Conservation (phyloP, 495 filamentous ascomycete genomes). For the Penicillium subrubescens region DNA sequence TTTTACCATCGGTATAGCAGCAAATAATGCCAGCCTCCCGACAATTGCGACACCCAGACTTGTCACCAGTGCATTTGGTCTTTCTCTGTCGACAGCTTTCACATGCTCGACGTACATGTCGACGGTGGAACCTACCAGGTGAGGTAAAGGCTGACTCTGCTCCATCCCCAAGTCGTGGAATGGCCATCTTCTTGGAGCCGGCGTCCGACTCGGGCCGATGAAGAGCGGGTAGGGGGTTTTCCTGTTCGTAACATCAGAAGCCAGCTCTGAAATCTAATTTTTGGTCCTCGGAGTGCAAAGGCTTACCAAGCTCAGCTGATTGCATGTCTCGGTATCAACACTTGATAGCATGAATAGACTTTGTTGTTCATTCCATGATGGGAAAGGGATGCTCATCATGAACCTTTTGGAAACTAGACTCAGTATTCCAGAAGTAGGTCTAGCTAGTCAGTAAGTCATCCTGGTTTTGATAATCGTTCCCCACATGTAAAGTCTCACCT, state of each 20-base stretch:
- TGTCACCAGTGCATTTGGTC: constrained; percentile 60
- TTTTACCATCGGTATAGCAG: constrained; percentile 58
- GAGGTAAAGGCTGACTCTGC: constrained; percentile 39
- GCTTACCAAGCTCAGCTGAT: constrained; percentile 32
- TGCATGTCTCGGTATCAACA: constrained; percentile 34
- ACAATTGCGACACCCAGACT: constrained; percentile 59
- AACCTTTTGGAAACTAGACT: not conserved
- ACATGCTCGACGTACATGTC: constrained; percentile 50
- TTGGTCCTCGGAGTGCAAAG: not conserved
- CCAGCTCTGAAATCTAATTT: not conserved
- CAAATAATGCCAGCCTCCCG: constrained; percentile 52
- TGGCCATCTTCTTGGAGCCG: constrained; percentile 41
- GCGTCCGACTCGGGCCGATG: constrained; percentile 22
- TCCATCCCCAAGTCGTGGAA: constrained; percentile 45
- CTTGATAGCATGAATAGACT: constrained; percentile 35
- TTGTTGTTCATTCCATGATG: constrained; percentile 34
- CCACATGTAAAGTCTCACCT: not conserved
- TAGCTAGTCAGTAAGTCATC: not conserved
- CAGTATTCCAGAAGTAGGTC: not conserved
- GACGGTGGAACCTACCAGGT: constrained; percentile 43
- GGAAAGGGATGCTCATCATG: constrained; percentile 33
- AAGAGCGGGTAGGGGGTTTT: constrained; percentile 24
- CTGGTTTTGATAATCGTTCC: not conserved
- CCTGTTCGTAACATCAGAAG: constrained; percentile 22
- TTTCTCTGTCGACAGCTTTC: constrained; percentile 54